Evolutionary conservation across 2,329 filamentous ascomycete genomes (phyloP).

Genomic region (Immersiporthe knoxdaviesiana): DNA sequence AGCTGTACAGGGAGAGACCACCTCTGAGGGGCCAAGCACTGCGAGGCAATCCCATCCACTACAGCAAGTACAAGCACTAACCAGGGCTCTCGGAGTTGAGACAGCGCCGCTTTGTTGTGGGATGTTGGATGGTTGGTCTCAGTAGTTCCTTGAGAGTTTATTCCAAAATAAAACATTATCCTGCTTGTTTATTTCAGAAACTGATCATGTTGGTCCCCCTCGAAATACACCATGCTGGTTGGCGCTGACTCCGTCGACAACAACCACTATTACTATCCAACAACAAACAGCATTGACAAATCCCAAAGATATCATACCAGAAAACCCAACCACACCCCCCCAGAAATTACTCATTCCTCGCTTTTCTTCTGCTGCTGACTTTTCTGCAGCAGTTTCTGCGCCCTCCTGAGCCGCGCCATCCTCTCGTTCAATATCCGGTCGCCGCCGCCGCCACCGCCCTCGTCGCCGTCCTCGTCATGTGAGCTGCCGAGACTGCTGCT

Average conservation of each 20-base stretch:
- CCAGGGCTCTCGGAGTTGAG: neutral
- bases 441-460: neutral
- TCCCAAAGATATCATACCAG: neutral
- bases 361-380: slow-evolving; percentile 4
- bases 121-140: too few relatives aligned
- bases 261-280: neutral
- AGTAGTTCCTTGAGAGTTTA: neutral
- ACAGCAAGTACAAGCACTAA: too few relatives aligned
- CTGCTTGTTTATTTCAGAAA: neutral
- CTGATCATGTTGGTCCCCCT: neutral
- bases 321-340: neutral
- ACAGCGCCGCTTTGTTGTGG: too few relatives aligned
- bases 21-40: neutral
- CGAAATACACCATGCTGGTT: neutral
- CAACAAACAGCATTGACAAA: neutral
- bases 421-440: slow-evolving; percentile 32
- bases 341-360: neutral
- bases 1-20: neutral
- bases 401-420: slow-evolving; percentile 34
- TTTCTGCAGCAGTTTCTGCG: slow-evolving; percentile 32
- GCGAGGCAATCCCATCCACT: too few relatives aligned
- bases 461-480: neutral
- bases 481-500: slow-evolving; percentile 19
- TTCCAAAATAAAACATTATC: neutral
- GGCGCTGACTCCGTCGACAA: neutral